Conservation (phyloP, 352 stramenopile species). For the Aphanomyces astaci region DNA sequence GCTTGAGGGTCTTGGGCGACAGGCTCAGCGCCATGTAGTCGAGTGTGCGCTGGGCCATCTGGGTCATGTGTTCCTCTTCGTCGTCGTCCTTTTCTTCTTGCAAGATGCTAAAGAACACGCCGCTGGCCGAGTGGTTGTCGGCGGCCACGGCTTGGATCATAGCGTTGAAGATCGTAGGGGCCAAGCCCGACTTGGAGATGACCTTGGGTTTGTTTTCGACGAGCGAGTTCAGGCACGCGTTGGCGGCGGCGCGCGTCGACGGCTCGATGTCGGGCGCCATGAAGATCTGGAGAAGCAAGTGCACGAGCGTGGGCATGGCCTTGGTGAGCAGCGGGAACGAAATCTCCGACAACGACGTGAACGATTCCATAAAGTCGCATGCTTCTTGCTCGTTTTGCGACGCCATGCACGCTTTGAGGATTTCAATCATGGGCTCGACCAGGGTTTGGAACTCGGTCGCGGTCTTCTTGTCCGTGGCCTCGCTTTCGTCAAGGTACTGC, state of each 20-base stretch:
- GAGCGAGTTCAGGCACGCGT: constrained; percentile 75
- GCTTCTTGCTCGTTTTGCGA: constrained; percentile 67
- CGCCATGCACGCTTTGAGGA: constrained; percentile 76
- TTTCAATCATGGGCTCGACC: constrained; percentile 76
- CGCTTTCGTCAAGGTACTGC: constrained; percentile 72
- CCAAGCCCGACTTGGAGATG: constrained; percentile 76
- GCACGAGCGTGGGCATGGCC: constrained; percentile 68
- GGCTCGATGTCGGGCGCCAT: constrained; percentile 65
- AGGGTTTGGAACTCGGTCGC: constrained; percentile 62
- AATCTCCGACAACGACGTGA: constrained; percentile 77
- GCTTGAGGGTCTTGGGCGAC: constrained; percentile 76
- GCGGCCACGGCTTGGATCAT: constrained; percentile 78
- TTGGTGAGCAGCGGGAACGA: constrained; percentile 80
- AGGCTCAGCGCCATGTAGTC: constrained; percentile 75
- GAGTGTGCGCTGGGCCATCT: constrained; percentile 78
- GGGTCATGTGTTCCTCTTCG: constrained; percentile 65
- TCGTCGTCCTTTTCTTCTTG: constrained; percentile 51
- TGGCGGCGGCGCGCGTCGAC: constrained; percentile 69
- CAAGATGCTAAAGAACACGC: constrained; percentile 74
- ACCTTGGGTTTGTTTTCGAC: constrained; percentile 86
- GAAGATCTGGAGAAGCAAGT: constrained; percentile 77
- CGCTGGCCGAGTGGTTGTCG: constrained; percentile 72
- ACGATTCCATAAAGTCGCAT: constrained; percentile 82
- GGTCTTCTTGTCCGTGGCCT: constrained; percentile 24
- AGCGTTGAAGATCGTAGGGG: constrained; percentile 75